Base-by-base conservation (phyloP, 176 grass and related monocot genomes). In the Raddia guianensis region DNA sequence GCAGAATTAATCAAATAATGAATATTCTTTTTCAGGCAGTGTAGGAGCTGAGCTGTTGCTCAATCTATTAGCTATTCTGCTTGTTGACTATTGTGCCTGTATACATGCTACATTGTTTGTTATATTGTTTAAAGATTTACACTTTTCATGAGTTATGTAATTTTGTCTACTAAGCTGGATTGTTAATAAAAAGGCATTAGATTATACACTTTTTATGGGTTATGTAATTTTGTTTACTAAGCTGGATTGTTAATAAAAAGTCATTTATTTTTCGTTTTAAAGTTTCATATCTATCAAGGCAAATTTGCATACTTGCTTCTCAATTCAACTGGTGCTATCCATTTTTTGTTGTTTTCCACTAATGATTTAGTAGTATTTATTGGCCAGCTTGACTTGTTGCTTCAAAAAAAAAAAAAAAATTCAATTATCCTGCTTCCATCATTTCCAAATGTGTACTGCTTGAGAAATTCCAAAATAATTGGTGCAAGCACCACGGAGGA, bases 351-450 rank as follows among this genome's bases (percentile, higher is more conserved):
- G 45, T 83, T 69, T 87, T 53, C 43, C 35, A 65, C 45, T 63
- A 65, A 62, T 82, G n/a, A 71, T 77, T 45, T 68, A 2, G 12
- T 58, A 69, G 63, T 83, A 37, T 65, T 80, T 65, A 35, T 67
- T 68, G 35, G 21, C 76, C 77, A 94, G 94, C 85, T 81, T 87
- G 86, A 83, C n/a, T 27, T 27, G 27, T 27, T 27, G 27, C 27
- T 27, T 27, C 27, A 27, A 27, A 27, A 27, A 27, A 27, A 27
- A 27, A 27, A 27, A 27, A 27, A 27, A 27, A 27, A 27, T 0
- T 27, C 27, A 27, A 27, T 27, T 27, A 27, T 27, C 27, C 27
- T 27, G 27, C 27, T 27, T 27, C 27, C 27, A 27, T 27, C 27
- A 27, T 27, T 27, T 27, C 27, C 27, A 27, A 27, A 27, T 27